Percentiles rank a stretch among this genome's conserved stretches.
Conservation (phyloP, 345 rosid genomes). For the Gossypium anomalum region DNA sequence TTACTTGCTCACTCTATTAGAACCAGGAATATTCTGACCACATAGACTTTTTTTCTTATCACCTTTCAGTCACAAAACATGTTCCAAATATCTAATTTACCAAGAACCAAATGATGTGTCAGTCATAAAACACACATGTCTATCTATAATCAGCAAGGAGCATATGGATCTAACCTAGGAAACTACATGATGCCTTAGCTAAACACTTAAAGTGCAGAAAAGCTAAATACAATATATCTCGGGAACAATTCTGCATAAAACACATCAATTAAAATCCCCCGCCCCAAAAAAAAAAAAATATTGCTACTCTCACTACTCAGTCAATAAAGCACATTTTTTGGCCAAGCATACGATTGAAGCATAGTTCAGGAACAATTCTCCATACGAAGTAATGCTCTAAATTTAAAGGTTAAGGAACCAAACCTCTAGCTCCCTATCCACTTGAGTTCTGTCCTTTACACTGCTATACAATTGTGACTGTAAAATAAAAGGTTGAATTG, state of each 20-base stretch:
- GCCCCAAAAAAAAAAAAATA: not conserved
- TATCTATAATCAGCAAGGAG: not conserved
- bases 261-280: not conserved
- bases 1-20: not conserved
- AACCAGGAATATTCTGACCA: not conserved
- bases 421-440: slow-evolving; percentile 88
- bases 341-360: not conserved
- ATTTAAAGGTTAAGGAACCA: slow-evolving; percentile 13
- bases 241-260: not conserved
- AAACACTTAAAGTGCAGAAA: not conserved
- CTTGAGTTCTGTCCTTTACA: slow-evolving; percentile 75
- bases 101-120: not conserved
- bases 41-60: not conserved
- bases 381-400: not conserved
- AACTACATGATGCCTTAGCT: not conserved
- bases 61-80: not conserved
- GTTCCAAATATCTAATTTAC: not conserved
- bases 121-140: not conserved
- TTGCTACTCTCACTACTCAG: not conserved
- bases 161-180: not conserved
- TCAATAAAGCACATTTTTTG: not conserved
- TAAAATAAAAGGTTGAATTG: slow-evolving; percentile 69
- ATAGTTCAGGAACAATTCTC: not conserved
- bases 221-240: not conserved
- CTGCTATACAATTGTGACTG: slow-evolving; percentile 88